These are phyloP conservation scores for Saccharomyces hybrid DNA, from an alignment of 1,139 yeast species.

Conservation along the genomic window DNA sequence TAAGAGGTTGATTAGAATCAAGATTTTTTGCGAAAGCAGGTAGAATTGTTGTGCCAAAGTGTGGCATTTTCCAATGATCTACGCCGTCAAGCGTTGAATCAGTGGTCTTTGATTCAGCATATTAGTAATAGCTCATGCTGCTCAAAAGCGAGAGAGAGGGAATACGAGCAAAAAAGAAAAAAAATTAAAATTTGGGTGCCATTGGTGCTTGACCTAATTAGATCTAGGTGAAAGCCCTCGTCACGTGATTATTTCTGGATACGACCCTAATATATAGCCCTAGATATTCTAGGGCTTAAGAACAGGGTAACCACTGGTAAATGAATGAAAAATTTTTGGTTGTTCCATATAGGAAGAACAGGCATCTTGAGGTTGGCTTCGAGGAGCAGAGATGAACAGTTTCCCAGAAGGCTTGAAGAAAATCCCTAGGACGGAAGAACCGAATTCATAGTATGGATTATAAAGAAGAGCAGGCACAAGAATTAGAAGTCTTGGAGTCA, in stretches of 20 bases:
- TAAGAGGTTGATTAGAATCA: not conserved
- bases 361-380: no score
- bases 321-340: no score
- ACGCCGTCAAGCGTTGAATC: not conserved
- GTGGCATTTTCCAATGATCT: not conserved
- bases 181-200: not conserved
- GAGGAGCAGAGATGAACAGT: no score
- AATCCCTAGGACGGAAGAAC: not conserved
- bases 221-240: no score
- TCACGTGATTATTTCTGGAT: no score
- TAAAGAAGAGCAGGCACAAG: conserved; percentile 69
- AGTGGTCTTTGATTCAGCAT: not conserved
- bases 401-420: not conserved
- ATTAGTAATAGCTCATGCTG: not conserved
- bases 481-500: conserved; percentile 74
- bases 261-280: not conserved
- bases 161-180: not conserved
- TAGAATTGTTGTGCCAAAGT: not conserved
- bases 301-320: no score
- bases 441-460: conserved; percentile 46
- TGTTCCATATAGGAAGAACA: no score
- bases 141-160: not conserved
- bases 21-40: not conserved
- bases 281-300: no score
- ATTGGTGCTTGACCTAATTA: not conserved